Evolutionary conservation across 1,284 basidiomycete species (phyloP).

Genomic region (Neotropicomus parvogracilis): DNA sequence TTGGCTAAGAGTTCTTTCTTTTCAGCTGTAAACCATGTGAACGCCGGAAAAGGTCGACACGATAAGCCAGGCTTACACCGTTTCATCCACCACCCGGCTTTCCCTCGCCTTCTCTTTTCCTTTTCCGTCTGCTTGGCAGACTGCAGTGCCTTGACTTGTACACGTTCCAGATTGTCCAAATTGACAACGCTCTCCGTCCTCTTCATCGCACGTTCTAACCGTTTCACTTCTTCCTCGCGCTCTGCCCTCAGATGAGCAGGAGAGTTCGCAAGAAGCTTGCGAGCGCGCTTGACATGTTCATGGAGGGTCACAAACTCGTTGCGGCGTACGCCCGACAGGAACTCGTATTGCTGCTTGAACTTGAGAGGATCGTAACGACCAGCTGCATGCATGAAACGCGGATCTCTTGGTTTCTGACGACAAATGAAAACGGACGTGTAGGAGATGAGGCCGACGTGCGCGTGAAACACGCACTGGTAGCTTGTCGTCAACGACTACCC

Average conservation of each 20-base stretch:
- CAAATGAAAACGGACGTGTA: neutral
- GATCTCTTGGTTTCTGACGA: conserved; percentile 75
- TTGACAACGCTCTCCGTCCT: conserved; percentile 77
- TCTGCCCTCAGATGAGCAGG: conserved; percentile 62
- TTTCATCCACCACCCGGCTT: conserved; percentile 87
- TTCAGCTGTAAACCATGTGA: conserved; percentile 51
- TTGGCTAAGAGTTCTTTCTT: conserved; percentile 70
- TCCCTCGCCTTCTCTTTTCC: conserved; percentile 72
- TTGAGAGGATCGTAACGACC: conserved; percentile 70
- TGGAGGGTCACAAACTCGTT: conserved; percentile 68
- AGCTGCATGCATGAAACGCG: conserved; percentile 78
- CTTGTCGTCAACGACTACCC: conserved; percentile 72
- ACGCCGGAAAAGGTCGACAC: neutral
- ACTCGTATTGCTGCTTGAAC: conserved; percentile 76
- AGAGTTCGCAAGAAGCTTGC: conserved; percentile 63
- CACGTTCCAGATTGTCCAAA: conserved; percentile 64
- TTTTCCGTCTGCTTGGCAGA: conserved; percentile 65
- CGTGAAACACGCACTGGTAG: conserved; percentile 50
- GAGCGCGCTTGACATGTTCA: conserved; percentile 64
- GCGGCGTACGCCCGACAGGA: conserved; percentile 68
- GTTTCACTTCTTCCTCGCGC: conserved; percentile 66
- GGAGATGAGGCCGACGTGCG: neutral
- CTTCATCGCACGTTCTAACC: conserved; percentile 78
- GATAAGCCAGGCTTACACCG: conserved; percentile 49
- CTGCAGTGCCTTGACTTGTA: conserved; percentile 65